Conservation (phyloP, 495 filamentous ascomycete genomes). For the Pyrenopolyporus hunteri region DNA sequence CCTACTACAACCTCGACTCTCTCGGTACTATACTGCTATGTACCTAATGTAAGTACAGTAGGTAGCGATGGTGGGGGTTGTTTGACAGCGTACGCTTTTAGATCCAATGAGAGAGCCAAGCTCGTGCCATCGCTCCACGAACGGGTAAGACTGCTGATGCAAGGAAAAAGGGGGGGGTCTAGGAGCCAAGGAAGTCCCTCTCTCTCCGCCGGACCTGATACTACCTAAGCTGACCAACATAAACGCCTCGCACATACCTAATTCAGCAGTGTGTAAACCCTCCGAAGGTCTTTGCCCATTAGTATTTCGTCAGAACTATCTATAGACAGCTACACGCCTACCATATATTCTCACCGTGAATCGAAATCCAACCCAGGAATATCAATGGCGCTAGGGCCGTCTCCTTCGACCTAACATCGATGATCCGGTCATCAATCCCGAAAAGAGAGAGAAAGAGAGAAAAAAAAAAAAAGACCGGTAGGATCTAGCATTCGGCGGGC, state of each 20-base stretch:
- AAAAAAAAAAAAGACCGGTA: too few relatives aligned
- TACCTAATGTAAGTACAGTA: too few relatives aligned
- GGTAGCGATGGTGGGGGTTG: slow-evolving; percentile 32
- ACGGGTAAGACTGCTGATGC: slow-evolving; percentile 27
- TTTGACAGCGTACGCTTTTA: slow-evolving; percentile 27
- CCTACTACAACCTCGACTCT: too few relatives aligned
- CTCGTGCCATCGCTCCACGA: slow-evolving; percentile 23
- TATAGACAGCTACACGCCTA: neutral
- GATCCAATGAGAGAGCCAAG: slow-evolving; percentile 17
- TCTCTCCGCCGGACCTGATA: slow-evolving; percentile 15
- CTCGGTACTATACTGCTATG: too few relatives aligned
- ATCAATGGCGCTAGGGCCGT: too few relatives aligned
- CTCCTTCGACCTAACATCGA: slow-evolving; percentile 3
- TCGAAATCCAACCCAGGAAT: slow-evolving; percentile 5
- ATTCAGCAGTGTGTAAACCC: neutral
- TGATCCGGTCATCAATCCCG: slow-evolving; percentile 5
- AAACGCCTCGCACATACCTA: slow-evolving; percentile 7
- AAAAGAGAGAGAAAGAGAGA: too few relatives aligned
- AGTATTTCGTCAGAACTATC: neutral
- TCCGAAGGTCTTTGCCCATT: neutral
- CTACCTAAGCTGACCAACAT: slow-evolving; percentile 5
- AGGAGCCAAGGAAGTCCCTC: slow-evolving; percentile 17
- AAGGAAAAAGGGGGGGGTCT: slow-evolving; percentile 38
- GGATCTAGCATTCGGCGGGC: slow-evolving; percentile 6
- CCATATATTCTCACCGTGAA: neutral